A percentile compares a stretch with the other conserved stretches of the same genome.
Conservation (phyloP, 2,329 filamentous ascomycete species). For the Thelonectria rubi region DNA sequence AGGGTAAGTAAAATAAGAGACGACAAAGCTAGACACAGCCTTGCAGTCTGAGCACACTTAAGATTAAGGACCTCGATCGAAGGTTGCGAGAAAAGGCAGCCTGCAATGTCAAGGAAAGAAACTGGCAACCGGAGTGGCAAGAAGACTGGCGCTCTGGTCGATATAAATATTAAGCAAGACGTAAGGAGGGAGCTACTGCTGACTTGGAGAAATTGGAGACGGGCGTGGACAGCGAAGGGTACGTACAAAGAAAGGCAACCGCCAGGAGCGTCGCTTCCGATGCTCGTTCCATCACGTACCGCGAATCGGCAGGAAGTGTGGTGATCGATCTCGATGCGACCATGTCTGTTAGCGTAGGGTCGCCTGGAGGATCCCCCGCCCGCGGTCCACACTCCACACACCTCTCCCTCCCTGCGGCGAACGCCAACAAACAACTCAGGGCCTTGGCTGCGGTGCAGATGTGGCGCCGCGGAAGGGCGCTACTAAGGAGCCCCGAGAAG, state of each 20-base stretch:
- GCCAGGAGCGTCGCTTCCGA: slow-evolving; percentile 28
- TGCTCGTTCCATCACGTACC: slow-evolving; percentile 36
- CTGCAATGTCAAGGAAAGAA: no score
- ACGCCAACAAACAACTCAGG: neutral
- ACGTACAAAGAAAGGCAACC: neutral
- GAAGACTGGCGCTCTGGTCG: neutral
- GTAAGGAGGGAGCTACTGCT: neutral
- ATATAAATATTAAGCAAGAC: neutral
- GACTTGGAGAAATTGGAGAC: slow-evolving; percentile 5
- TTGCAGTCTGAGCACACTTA: no score
- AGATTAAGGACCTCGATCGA: no score
- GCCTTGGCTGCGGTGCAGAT: no score
- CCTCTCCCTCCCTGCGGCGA: no score
- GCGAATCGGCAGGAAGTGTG: slow-evolving; percentile 41
- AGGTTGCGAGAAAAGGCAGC: no score
- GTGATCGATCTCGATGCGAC: slow-evolving; percentile 46
- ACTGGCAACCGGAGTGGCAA: no score
- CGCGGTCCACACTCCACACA: no score
- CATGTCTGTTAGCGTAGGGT: slow-evolving; percentile 36
- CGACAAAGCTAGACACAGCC: no score
- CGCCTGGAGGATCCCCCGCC: slow-evolving; percentile 29
- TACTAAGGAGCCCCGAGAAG: neutral
- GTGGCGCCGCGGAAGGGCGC: neutral
- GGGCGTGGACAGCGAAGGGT: neutral
- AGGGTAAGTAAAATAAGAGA: no score